These are phyloP conservation scores for Craterostigma plantagineum DNA, from an alignment of 257 asterid species.

Conservation along the genomic window DNA sequence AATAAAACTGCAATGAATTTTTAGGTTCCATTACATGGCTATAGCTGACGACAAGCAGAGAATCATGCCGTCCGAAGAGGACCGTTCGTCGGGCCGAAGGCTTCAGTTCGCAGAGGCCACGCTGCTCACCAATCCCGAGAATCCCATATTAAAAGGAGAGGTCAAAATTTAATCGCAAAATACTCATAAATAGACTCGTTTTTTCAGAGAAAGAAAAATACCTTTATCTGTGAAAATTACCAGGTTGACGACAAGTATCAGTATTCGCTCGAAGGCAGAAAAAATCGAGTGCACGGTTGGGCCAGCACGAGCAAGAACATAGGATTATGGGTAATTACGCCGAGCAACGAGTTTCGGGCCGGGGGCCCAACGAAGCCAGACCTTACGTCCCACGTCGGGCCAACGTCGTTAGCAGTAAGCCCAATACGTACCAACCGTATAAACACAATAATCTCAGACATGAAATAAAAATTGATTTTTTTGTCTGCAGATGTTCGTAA, in stretches of 20 bases:
- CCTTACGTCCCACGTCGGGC: slow-evolving; percentile 46
- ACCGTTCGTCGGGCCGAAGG: slow-evolving; percentile 19
- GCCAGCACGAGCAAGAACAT: slow-evolving; percentile 17
- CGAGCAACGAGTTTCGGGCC: slow-evolving; percentile 42
- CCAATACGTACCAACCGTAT: not conserved
- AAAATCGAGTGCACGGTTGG: slow-evolving; percentile 56
- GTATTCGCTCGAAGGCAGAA: slow-evolving; percentile 36
- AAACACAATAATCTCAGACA: not conserved
- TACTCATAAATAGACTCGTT: too few species aligned
- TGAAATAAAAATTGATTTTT: not conserved
- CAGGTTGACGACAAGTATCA: slow-evolving; percentile 69
- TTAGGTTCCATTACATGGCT: slow-evolving; percentile 62
- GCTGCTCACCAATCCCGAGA: slow-evolving; percentile 19
- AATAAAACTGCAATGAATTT: not conserved
- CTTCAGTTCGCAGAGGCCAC: slow-evolving; percentile 66
- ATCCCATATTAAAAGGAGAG: slow-evolving; percentile 27
- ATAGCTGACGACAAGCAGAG: slow-evolving; percentile 42
- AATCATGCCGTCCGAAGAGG: slow-evolving; percentile 41
- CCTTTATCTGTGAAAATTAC: too few species aligned
- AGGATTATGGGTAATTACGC: slow-evolving; percentile 60
- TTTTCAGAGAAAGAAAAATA: too few species aligned
- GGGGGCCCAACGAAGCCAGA: slow-evolving; percentile 52
- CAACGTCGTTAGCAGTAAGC: slow-evolving; percentile 39
- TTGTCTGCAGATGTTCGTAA: slow-evolving; percentile 22
- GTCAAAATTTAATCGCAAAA: not conserved